Conservation (phyloP, 2,329 filamentous ascomycete genomes). For the Microsporum ferrugineum region DNA sequence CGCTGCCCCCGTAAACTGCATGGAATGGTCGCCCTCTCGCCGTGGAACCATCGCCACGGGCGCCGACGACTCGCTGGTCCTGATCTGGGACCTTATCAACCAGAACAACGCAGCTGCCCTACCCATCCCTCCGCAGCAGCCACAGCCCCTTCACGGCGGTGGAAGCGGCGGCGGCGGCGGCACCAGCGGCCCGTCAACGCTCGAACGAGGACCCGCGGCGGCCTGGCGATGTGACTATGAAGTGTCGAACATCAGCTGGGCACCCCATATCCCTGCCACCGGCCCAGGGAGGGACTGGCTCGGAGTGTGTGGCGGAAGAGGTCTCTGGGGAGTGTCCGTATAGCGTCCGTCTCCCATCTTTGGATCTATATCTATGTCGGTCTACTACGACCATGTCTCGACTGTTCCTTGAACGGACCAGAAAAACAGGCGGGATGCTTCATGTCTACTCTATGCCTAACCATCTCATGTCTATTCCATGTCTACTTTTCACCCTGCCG, state of each 20-base stretch:
- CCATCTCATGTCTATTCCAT: too few relatives aligned
- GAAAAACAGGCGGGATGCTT: too few relatives aligned
- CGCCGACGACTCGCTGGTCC: constrained; percentile 79
- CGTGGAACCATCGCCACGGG: constrained; percentile 84
- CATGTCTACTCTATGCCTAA: too few relatives aligned
- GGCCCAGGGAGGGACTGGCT: constrained; percentile 30
- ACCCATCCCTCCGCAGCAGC: constrained; percentile 14
- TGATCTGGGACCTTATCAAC: constrained; percentile 88
- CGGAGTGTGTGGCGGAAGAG: constrained; percentile 36
- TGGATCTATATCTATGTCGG: background rate
- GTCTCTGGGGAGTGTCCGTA: constrained; percentile 35
- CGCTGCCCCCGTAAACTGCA: constrained; percentile 71
- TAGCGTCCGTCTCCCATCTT: constrained; percentile 12
- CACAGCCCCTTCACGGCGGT: constrained; percentile 1
- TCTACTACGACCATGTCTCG: too few relatives aligned
- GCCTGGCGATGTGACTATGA: constrained; percentile 39
- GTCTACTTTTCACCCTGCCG: too few relatives aligned
- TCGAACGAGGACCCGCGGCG: constrained; percentile 35
- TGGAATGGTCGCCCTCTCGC: constrained; percentile 87
- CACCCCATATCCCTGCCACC: constrained; percentile 31
- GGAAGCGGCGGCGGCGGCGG: background rate
- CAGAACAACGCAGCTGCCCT: constrained; percentile 43
- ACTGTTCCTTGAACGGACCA: too few relatives aligned
- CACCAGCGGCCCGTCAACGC: constrained; percentile 19
- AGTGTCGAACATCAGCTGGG: constrained; percentile 39